These are phyloP conservation scores for Buxus sempervirens DNA, from an alignment of 164 flowering plant species.

Conservation along the genomic window DNA sequence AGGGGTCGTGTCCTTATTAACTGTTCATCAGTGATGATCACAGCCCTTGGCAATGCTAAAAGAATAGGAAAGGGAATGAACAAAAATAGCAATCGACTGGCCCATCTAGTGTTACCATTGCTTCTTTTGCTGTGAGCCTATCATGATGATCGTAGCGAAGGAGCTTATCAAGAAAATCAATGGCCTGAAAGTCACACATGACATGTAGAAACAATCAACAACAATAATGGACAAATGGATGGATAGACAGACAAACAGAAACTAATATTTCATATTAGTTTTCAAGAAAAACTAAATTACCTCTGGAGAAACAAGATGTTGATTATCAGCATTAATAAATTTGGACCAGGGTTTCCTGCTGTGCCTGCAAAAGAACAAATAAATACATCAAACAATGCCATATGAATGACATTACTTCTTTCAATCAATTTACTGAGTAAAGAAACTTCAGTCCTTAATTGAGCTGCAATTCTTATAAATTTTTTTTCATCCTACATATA, in stretches of 20 bases:
- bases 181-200: constrained; percentile 48
- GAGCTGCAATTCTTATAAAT: too few relatives aligned
- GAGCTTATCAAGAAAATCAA: constrained; percentile 89
- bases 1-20: too few relatives aligned
- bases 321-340: constrained; percentile 78
- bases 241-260: background rate
- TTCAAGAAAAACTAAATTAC: constrained; percentile 21
- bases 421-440: background rate
- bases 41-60: background rate
- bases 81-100: background rate
- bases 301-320: constrained; percentile 77
- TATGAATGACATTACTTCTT: background rate
- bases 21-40: too few relatives aligned
- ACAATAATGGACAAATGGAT: background rate
- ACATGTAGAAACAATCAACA: constrained; percentile 1
- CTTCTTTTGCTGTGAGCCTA: constrained; percentile 82
- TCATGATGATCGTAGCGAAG: constrained; percentile 92
- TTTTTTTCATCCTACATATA: too few relatives aligned
- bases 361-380: constrained; percentile 48
- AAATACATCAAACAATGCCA: background rate
- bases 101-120: constrained; percentile 52
- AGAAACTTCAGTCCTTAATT: too few relatives aligned
- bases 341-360: constrained; percentile 86
- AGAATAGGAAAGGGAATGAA: background rate
- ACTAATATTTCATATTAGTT: background rate